phyloP scores from a whole-genome alignment of 495 filamentous ascomycete genomes.

The Penicillium argentinense region DNA sequence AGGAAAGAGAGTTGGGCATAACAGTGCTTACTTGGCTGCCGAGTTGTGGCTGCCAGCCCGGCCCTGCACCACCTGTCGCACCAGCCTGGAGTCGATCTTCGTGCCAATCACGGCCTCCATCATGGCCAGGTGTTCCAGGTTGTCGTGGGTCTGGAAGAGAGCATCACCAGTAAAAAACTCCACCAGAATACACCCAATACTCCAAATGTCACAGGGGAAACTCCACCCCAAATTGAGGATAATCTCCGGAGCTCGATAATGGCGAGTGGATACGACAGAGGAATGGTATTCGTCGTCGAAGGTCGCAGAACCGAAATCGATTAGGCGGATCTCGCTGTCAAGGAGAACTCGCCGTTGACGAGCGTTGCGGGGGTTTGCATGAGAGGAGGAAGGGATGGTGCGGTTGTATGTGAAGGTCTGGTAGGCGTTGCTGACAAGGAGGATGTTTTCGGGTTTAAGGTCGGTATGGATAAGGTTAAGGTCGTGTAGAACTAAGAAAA shows the following conservation, averaged over 20 bases:
- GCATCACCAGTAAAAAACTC: constrained; percentile 99
- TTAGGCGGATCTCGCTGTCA: constrained; percentile 93
- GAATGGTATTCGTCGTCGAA: constrained; percentile 99
- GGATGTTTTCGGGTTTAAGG: constrained; percentile 96
- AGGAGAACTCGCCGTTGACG: constrained; percentile 85
- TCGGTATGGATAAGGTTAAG: constrained; percentile 98
- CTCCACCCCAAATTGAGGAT: constrained; percentile 97
- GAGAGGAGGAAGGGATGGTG: constrained; percentile 87
- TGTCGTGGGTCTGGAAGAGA: constrained; percentile 97
- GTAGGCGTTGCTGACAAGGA: constrained; percentile 84
- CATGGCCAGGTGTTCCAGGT: constrained; percentile 98
- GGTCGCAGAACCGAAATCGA: constrained; percentile 96
- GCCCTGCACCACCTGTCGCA: constrained; percentile 68
- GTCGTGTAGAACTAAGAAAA: constrained; percentile 80
- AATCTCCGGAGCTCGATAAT: constrained; percentile 96
- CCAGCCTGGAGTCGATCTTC: constrained; percentile 71
- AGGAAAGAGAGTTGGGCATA: background rate
- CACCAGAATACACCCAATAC: constrained; percentile 97
- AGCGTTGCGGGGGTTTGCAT: constrained; percentile 70
- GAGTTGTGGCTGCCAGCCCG: constrained; percentile 68
- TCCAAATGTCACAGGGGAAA: constrained; percentile 98
- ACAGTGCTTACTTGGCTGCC: constrained; percentile 71
- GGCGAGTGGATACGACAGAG: constrained; percentile 91
- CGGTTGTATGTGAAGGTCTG: constrained; percentile 98
- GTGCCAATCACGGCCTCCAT: constrained; percentile 87